Evolutionary conservation across 108 stramenopile genomes (phyloP).

Genomic region (Phaeodactylum tricornutum): DNA sequence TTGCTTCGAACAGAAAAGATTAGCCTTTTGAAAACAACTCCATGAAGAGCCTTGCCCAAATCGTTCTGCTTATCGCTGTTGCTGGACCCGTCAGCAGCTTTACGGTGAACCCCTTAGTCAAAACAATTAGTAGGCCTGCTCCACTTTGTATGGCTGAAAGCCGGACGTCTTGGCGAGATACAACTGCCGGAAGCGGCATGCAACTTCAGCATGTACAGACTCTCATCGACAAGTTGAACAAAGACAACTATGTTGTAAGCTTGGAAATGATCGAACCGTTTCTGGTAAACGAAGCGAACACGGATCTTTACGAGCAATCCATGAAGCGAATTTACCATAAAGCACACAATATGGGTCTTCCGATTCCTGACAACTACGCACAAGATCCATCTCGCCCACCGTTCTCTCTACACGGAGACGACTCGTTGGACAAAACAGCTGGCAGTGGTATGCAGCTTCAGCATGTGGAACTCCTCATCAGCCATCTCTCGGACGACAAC

Average conservation of each 20-base stretch:
- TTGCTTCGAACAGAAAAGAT: no score
- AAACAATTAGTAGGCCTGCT: no score
- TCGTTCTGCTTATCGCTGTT: no score
- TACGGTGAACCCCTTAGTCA: no score
- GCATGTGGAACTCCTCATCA: conserved; percentile 1
- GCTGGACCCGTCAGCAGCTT: no score
- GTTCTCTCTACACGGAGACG: conserved; percentile 1
- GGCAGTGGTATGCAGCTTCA: neutral
- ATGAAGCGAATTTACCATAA: neutral
- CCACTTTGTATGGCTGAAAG: no score
- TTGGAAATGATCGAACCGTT: conserved; percentile 1
- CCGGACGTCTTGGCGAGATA: no score
- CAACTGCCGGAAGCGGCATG: no score
- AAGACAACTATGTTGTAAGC: neutral
- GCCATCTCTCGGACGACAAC: neutral
- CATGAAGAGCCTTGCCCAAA: no score
- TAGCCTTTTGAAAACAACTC: no score
- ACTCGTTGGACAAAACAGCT: neutral
- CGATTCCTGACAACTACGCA: neutral
- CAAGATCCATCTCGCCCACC: neutral
- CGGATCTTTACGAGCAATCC: neutral
- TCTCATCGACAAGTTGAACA: neutral
- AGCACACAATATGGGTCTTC: neutral
- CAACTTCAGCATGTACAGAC: neutral
- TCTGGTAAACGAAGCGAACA: neutral